Evolutionary conservation across 2,329 filamentous ascomycete genomes (phyloP), one percentile per base, ranked within the genome.

Genomic region (Juglanconis oblonga): DNA sequence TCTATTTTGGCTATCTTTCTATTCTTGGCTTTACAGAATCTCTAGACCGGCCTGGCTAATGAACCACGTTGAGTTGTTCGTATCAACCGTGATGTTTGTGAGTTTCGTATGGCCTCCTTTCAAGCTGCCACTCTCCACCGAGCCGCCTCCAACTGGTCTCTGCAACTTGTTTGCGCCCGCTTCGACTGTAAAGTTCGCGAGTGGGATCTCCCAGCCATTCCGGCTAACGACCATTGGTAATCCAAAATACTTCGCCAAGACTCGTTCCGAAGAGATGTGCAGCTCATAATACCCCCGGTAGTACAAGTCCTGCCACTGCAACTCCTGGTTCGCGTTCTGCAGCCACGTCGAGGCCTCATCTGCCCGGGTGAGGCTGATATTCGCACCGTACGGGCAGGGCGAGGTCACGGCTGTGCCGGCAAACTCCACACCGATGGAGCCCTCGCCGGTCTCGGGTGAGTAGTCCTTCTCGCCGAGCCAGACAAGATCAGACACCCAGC

Each of bases 261-360:
- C 78, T 49, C 81, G 74, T 10, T 87, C 77, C 29, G 82, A 77
- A 24, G 74, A 77, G 57, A 90, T 76, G 52, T 81, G 79, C 45
- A 91, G 75, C 68, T 88, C 82, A 65, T 86, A 91, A 74, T 92
- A 92, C 1, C 89, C 89, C 17, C 88, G 80, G 71, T 91, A 92
- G 71, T 89, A 91, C 7, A 86, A 71, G 59, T 91, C 88, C 66
- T 87, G 84, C 89, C 88, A 92, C 67, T 89, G 86, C 51, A 92
- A 76, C 70, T 89, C 86, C 0, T 77, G 73, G 71, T 90, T 91
- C 29, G 78, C 73, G 48, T 69, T 69, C 64, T 79, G 75, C 38
- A 82, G 73, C 64, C 69, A 71, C 66, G 77, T 65, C 2, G 78
- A 77, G 59, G 73, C 71, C 53, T 76, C 74, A 63, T 86, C 80